These are phyloP conservation scores for Psilocybe cyanescens DNA, from an alignment of 768 basidiomycete species.

Conservation along the genomic window DNA sequence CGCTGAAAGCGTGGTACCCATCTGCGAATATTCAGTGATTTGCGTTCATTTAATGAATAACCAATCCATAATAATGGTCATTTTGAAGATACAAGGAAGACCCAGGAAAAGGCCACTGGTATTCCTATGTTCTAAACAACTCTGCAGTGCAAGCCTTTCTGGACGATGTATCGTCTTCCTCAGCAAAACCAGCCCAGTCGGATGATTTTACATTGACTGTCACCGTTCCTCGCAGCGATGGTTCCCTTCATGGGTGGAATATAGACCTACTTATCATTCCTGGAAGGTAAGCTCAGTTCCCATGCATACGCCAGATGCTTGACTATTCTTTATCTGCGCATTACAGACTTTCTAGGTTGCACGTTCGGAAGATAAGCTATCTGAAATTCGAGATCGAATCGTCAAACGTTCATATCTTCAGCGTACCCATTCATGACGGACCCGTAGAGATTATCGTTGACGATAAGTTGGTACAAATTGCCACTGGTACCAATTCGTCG, in stretches of 20 bases:
- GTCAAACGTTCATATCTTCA: conserved; percentile 24
- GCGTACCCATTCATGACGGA: conserved; percentile 7
- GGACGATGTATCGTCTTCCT: conserved; percentile 29
- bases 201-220: conserved; percentile 73
- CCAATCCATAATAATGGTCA: neutral
- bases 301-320: neutral
- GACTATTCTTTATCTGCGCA: neutral
- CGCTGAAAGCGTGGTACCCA: conserved; percentile 61
- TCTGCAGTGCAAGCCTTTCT: conserved; percentile 60
- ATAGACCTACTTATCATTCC: conserved; percentile 63
- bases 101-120: conserved; percentile 71
- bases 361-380: conserved; percentile 22
- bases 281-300: conserved; percentile 56
- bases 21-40: conserved; percentile 53
- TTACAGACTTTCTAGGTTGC: conserved; percentile 42
- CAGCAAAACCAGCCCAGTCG: conserved; percentile 10
- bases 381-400: conserved; percentile 16
- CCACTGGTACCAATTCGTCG: neutral
- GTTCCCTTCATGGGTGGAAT: conserved; percentile 71
- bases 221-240: conserved; percentile 68
- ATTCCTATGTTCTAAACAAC: conserved; percentile 59
- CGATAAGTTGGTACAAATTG: conserved; percentile 10
- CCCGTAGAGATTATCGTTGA: conserved; percentile 19
- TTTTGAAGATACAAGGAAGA: conserved; percentile 62
- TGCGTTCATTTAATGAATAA: neutral